Conservation (phyloP, 495 filamentous ascomycete genomes). For the Penicillium odoratum region DNA sequence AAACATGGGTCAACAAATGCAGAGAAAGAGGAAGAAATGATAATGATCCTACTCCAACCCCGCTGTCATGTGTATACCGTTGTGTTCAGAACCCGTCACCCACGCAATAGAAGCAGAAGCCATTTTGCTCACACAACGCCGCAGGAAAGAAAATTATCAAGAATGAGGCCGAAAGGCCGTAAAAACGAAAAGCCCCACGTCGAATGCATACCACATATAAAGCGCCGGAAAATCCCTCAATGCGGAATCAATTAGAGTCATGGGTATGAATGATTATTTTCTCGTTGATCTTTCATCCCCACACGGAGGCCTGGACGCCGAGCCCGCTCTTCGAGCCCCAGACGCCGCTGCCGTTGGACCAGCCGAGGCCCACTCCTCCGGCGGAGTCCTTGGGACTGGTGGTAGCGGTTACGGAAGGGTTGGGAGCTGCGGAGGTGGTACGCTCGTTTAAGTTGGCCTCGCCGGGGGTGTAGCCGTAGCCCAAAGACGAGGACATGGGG, state of each 20-base stretch:
- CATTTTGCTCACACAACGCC: slow-evolving; percentile 22
- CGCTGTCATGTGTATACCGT: slow-evolving; percentile 20
- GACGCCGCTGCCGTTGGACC: slow-evolving; percentile 70
- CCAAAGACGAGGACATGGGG: slow-evolving; percentile 82
- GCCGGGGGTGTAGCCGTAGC: slow-evolving; percentile 66
- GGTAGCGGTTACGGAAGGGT: slow-evolving; percentile 45
- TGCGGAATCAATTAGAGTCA: slow-evolving; percentile 5
- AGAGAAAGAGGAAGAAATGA: background rate
- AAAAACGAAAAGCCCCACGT: background rate
- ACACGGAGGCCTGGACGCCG: slow-evolving; percentile 73
- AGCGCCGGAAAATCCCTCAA: slow-evolving; percentile 8
- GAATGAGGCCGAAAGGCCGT: background rate
- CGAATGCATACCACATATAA: slow-evolving; percentile 19
- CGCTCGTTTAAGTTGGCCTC: slow-evolving; percentile 58
- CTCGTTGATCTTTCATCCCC: slow-evolving; percentile 56
- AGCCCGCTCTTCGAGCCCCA: slow-evolving; percentile 73
- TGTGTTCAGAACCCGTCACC: slow-evolving; percentile 12
- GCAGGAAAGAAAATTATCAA: slow-evolving; percentile 7
- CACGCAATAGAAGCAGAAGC: slow-evolving; percentile 14
- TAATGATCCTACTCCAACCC: background rate
- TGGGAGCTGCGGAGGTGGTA: slow-evolving; percentile 61
- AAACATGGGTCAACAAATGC: slow-evolving; percentile 4
- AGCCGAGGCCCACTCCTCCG: slow-evolving; percentile 58
- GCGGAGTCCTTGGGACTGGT: slow-evolving; percentile 47
- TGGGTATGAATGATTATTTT: background rate